These are phyloP conservation scores for Fusarium cyanostomum DNA, from an alignment of 2,329 filamentous ascomycete species.

Conservation along the genomic window DNA sequence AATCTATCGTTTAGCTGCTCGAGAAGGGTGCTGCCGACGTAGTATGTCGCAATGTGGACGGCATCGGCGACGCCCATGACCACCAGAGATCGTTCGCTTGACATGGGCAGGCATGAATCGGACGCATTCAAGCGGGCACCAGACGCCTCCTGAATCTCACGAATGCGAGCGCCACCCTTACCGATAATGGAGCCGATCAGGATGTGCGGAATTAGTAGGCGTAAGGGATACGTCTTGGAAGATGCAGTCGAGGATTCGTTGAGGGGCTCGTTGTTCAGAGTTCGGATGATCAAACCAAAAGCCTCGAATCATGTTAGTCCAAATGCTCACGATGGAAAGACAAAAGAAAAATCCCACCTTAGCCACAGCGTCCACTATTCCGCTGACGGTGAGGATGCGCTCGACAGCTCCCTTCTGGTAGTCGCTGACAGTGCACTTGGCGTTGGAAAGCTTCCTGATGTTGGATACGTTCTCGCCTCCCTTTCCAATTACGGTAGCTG, in stretches of 20 bases:
- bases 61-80: constrained; percentile 98
- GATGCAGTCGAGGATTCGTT: constrained; percentile 87
- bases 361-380: constrained; percentile 93
- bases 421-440: constrained; percentile 98
- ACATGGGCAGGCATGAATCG: constrained; percentile 91
- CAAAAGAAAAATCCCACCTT: constrained; percentile 71
- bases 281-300: constrained; percentile 97
- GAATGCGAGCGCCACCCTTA: constrained; percentile 93
- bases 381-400: constrained; percentile 96
- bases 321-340: background rate
- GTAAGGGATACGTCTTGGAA: constrained; percentile 96
- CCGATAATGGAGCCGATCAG: constrained; percentile 99
- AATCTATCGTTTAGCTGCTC: constrained; percentile 98
- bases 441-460: constrained; percentile 92
- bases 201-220: constrained; percentile 94
- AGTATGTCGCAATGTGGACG: constrained; percentile 98
- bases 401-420: constrained; percentile 97
- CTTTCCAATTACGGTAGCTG: constrained; percentile 97
- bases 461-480: constrained; percentile 98
- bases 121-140: constrained; percentile 96
- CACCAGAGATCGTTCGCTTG: constrained; percentile 96
- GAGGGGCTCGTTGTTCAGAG: constrained; percentile 95
- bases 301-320: constrained; percentile 65
- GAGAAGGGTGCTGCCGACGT: constrained; percentile 95
- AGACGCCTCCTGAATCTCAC: constrained; percentile 97